These are phyloP conservation scores for Apiotrichum siamense DNA, from an alignment of 1,284 basidiomycete species.

Conservation along the genomic window DNA sequence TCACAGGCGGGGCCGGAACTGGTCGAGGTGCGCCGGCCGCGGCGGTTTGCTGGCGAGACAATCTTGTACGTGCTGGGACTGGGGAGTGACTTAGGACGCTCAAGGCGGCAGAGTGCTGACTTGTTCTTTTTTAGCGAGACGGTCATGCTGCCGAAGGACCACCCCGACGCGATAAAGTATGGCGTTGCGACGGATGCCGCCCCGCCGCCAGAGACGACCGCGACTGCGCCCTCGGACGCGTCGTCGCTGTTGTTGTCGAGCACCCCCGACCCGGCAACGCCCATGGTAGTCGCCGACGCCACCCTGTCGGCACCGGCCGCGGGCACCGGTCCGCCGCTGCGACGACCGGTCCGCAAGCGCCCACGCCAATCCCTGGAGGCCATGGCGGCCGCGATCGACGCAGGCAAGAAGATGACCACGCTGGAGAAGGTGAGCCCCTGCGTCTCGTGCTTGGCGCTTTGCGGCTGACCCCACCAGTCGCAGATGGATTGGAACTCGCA, in stretches of 20 bases:
- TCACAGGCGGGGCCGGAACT: slow-evolving; percentile 23
- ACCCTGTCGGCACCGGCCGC: not conserved
- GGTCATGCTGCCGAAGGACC: slow-evolving; percentile 25
- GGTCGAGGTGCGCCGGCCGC: slow-evolving; percentile 37
- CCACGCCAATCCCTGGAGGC: slow-evolving; percentile 44
- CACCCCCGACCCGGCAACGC: not conserved
- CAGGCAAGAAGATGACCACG: slow-evolving; percentile 47
- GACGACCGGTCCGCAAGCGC: slow-evolving; percentile 26
- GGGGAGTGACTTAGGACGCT: too few species aligned
- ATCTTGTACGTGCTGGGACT: slow-evolving; percentile 31
- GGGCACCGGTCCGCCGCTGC: slow-evolving; percentile 6
- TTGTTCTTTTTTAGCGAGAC: slow-evolving; percentile 40
- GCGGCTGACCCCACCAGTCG: slow-evolving; percentile 26
- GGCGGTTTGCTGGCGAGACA: slow-evolving; percentile 43
- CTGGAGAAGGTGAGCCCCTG: slow-evolving; percentile 39
- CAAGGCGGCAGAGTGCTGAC: too few species aligned
- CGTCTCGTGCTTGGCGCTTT: not conserved
- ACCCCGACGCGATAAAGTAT: slow-evolving; percentile 38
- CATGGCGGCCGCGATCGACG: slow-evolving; percentile 40
- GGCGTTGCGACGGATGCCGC: slow-evolving; percentile 11
- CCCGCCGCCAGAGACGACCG: not conserved
- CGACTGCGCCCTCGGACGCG: not conserved
- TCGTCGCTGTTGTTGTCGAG: too few species aligned
- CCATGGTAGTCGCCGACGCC: not conserved
- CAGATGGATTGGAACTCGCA: slow-evolving; percentile 46